A percentile compares a stretch with the other conserved stretches of the same genome.
Conservation (phyloP, 2,329 filamentous ascomycete species). For the Sclerotinia trifoliorum region DNA sequence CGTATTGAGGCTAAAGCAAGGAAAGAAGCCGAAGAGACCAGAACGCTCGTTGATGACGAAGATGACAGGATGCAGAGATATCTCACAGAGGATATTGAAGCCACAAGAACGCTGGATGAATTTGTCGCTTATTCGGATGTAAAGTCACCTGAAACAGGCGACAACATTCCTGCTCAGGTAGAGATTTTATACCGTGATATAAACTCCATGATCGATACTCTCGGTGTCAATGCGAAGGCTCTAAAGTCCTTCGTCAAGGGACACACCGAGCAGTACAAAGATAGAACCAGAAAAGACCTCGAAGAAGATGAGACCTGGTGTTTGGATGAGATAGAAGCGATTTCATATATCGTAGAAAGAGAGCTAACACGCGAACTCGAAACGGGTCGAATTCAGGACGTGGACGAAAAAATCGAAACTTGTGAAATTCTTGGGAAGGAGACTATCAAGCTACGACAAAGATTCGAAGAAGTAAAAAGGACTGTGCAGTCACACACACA, state of each 20-base stretch:
- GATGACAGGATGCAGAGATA: constrained; percentile 66
- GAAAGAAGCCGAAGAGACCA: constrained; percentile 56
- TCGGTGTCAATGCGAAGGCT: constrained; percentile 79
- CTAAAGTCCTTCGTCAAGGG: constrained; percentile 60
- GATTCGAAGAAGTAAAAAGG: constrained; percentile 75
- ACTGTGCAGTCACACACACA: constrained; percentile 70
- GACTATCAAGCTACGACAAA: constrained; percentile 67
- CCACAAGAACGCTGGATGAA: constrained; percentile 62
- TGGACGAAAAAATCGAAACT: constrained; percentile 65
- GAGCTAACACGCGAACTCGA: constrained; percentile 65
- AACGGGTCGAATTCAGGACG: constrained; percentile 64
- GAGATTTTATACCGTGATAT: constrained; percentile 74
- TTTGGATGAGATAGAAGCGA: constrained; percentile 70
- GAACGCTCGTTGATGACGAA: constrained; percentile 63
- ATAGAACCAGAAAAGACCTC: constrained; percentile 65
- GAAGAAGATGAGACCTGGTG: constrained; percentile 69
- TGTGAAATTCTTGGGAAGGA: constrained; percentile 69
- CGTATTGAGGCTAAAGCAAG: constrained; percentile 47
- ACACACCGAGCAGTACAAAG: constrained; percentile 57
- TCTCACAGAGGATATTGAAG: constrained; percentile 58
- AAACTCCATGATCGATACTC: constrained; percentile 90
- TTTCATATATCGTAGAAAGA: constrained; percentile 62
- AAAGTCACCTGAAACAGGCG: constrained; percentile 45
- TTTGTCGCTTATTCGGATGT: constrained; percentile 64
- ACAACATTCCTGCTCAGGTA: constrained; percentile 61